Percentiles rank a stretch among this genome's conserved stretches.
phyloP scores from a whole-genome alignment of 2,329 filamentous ascomycete species.

The Paecilomyces dactylethromorphus region DNA sequence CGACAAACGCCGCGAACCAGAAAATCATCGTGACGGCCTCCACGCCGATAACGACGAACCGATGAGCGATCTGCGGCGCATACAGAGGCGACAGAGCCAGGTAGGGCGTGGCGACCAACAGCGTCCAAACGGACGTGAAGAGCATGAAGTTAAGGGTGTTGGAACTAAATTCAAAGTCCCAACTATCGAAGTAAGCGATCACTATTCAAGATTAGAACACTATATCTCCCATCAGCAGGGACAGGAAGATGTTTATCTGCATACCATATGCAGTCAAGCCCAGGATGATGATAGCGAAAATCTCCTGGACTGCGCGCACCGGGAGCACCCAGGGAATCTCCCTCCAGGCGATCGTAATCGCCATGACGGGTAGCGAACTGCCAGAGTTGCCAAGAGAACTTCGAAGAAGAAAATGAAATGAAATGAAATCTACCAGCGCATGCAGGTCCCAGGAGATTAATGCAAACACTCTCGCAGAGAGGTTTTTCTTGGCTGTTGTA shows the following conservation, averaged over 20 bases:
- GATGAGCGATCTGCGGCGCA: constrained; percentile 55
- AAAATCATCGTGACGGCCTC: constrained; percentile 73
- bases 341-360: neutral
- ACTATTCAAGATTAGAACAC: constrained; percentile 35
- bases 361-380: neutral
- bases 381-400: neutral
- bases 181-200: constrained; percentile 42
- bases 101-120: constrained; percentile 62
- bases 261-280: constrained; percentile 68
- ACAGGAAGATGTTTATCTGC: constrained; percentile 17
- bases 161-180: constrained; percentile 37
- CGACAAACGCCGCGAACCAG: constrained; percentile 84
- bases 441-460: neutral
- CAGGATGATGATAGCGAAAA: constrained; percentile 68
- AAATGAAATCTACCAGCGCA: neutral
- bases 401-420: neutral
- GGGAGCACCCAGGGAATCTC: constrained; percentile 26
- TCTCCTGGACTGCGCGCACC: constrained; percentile 58
- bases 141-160: constrained; percentile 67
- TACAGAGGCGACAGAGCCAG: constrained; percentile 62
- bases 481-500: neutral
- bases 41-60: constrained; percentile 58
- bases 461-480: neutral
- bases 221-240: neutral
- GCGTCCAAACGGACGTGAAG: constrained; percentile 71